Conservation (phyloP, 1,284 basidiomycete genomes). For the Irpex sp. region DNA sequence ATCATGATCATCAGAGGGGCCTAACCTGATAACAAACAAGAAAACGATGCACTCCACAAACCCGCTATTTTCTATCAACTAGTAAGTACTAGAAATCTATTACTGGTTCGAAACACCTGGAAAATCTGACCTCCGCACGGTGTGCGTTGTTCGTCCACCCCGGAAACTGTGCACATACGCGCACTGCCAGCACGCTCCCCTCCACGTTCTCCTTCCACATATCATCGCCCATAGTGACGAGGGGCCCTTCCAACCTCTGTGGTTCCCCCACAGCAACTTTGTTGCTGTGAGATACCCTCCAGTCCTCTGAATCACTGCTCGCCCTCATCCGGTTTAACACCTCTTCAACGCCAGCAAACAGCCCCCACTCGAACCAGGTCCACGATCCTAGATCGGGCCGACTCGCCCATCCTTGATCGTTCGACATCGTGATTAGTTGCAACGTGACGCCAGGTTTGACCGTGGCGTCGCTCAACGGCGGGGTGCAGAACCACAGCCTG, state of each 20-base stretch:
- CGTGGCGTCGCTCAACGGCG: neutral
- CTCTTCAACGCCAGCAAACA: neutral
- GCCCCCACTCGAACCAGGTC: conserved; percentile 1
- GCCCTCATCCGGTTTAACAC: neutral
- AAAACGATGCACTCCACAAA: too few relatives aligned
- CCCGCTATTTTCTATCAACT: too few relatives aligned
- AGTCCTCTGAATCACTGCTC: neutral
- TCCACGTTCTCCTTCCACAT: neutral
- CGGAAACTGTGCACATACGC: neutral
- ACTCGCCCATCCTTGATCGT: conserved; percentile 3
- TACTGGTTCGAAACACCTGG: conserved; percentile 4
- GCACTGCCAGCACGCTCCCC: conserved; percentile 4
- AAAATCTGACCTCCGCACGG: neutral
- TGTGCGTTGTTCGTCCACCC: neutral
- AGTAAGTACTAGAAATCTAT: neutral
- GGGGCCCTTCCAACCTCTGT: neutral
- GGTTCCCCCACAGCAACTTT: neutral
- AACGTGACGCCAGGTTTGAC: neutral
- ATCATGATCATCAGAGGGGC: too few relatives aligned
- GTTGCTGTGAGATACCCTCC: neutral
- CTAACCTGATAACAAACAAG: too few relatives aligned
- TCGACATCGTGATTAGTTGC: neutral
- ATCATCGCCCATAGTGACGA: neutral
- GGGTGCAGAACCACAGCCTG: conserved; percentile 7
- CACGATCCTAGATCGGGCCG: neutral